These are phyloP conservation scores for Fusarium tuaranense DNA, from an alignment of 2,329 filamentous ascomycete genomes.

Conservation along the genomic window DNA sequence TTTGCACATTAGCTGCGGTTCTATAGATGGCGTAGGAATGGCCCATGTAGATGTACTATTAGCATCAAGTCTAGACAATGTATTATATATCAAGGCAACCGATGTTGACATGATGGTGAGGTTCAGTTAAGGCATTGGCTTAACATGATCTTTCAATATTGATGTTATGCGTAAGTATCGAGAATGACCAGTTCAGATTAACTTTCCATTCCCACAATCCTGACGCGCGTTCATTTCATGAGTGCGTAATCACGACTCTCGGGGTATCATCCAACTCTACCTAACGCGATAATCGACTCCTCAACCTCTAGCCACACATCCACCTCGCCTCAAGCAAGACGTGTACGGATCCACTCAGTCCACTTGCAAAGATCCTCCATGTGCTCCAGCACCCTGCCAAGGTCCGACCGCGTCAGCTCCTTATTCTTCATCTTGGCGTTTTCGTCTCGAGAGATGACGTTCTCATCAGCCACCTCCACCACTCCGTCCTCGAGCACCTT, in stretches of 20 bases:
- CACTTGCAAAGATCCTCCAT: conserved; percentile 66
- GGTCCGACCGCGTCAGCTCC: conserved; percentile 53
- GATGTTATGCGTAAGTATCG: neutral
- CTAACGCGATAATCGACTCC: conserved; percentile 3
- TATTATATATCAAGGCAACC: neutral
- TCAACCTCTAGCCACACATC: neutral
- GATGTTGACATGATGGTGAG: neutral
- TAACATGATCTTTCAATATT: neutral
- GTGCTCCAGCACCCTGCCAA: conserved; percentile 60
- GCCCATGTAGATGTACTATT: neutral
- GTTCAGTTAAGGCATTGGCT: neutral
- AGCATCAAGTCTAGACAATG: neutral
- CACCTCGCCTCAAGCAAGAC: conserved; percentile 41
- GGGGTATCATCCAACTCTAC: conserved; percentile 43
- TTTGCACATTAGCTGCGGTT: neutral
- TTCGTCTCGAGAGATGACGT: conserved; percentile 50
- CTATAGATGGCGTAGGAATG: neutral
- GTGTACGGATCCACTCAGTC: conserved; percentile 64
- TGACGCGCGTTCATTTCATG: conserved; percentile 6
- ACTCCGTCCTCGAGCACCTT: conserved; percentile 71
- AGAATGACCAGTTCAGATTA: neutral
- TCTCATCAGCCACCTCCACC: conserved; percentile 69
- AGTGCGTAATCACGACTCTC: conserved; percentile 12
- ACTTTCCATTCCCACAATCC: neutral
- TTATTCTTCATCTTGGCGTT: conserved; percentile 49